These are phyloP conservation scores for Vaccinium macrocarpon DNA, from an alignment of 148 eudicot genomes.

Conservation along the genomic window DNA sequence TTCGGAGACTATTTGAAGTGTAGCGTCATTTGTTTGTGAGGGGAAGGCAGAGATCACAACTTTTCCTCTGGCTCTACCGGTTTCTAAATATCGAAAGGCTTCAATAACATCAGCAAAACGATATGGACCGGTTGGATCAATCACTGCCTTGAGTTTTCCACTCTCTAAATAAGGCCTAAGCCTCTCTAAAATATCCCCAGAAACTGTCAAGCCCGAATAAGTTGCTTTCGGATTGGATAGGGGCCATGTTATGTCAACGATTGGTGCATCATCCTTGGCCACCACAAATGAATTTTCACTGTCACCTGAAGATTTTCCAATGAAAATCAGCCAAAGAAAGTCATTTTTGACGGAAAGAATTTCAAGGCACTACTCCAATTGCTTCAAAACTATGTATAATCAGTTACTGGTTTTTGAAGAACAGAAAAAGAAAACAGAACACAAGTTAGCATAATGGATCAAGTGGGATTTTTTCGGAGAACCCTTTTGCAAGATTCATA, in stretches of 20 bases:
- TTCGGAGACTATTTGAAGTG: too few relatives aligned
- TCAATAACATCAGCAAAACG: slow-evolving; percentile 30
- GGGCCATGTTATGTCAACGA: slow-evolving; percentile 64
- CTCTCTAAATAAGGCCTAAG: slow-evolving; percentile 38
- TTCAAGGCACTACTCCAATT: background rate
- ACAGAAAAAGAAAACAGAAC: background rate
- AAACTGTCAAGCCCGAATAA: slow-evolving; percentile 45
- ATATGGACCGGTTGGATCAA: slow-evolving; percentile 49
- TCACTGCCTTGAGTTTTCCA: slow-evolving; percentile 39
- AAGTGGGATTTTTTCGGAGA: background rate
- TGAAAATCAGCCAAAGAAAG: background rate
- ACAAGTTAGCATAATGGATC: background rate
- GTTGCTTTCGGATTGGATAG: slow-evolving; percentile 46
- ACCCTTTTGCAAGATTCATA: background rate
- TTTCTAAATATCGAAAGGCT: slow-evolving; percentile 50
- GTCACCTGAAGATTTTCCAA: slow-evolving; percentile 29
- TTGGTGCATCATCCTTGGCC: slow-evolving; percentile 38
- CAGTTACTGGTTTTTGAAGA: background rate
- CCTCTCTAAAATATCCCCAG: slow-evolving; percentile 41
- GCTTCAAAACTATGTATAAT: background rate
- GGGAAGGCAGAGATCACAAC: slow-evolving; percentile 49
- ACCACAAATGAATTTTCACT: slow-evolving; percentile 33
- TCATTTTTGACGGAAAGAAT: background rate
- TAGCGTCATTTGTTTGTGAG: background rate
- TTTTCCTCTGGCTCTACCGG: slow-evolving; percentile 57